Percentiles rank a stretch among this genome's conserved stretches.
Conservation (phyloP, 2,329 filamentous ascomycete species). For the Mycosphaerella arachidis region DNA sequence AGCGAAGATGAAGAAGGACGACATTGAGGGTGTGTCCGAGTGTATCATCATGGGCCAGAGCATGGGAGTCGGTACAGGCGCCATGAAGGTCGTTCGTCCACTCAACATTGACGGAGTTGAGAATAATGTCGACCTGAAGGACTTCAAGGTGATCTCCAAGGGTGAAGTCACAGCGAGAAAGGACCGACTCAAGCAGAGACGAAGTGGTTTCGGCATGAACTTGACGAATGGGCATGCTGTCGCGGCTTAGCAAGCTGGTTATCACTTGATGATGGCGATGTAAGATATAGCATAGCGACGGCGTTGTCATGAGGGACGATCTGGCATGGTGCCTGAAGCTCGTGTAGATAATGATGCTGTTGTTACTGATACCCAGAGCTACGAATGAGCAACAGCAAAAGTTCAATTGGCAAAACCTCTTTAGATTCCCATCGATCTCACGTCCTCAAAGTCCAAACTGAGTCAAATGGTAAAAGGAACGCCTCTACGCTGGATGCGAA, state of each 20-base stretch:
- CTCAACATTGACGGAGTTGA: conserved; percentile 58
- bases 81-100: conserved; percentile 79
- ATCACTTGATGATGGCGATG: not conserved
- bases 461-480: too few species aligned
- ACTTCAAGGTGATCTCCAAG: conserved; percentile 19
- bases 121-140: conserved; percentile 37
- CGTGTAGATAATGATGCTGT: not conserved
- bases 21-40: conserved; percentile 89
- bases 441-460: too few species aligned
- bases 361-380: not conserved
- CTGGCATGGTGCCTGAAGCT: not conserved
- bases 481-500: too few species aligned
- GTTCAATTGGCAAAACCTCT: too few species aligned
- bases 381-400: not conserved
- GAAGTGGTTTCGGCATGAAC: conserved; percentile 5
- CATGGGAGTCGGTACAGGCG: conserved; percentile 84
- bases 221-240: conserved; percentile 21
- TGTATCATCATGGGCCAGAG: conserved; percentile 98
- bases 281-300: not conserved
- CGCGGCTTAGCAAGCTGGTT: conserved; percentile 4
- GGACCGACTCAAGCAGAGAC: conserved; percentile 18
- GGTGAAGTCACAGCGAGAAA: conserved; percentile 11
- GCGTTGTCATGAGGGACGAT: not conserved
- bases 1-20: conserved; percentile 83
- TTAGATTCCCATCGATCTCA: too few species aligned